Conservation (phyloP, 2,329 filamentous ascomycete species). For the Colletotrichum karsti region DNA sequence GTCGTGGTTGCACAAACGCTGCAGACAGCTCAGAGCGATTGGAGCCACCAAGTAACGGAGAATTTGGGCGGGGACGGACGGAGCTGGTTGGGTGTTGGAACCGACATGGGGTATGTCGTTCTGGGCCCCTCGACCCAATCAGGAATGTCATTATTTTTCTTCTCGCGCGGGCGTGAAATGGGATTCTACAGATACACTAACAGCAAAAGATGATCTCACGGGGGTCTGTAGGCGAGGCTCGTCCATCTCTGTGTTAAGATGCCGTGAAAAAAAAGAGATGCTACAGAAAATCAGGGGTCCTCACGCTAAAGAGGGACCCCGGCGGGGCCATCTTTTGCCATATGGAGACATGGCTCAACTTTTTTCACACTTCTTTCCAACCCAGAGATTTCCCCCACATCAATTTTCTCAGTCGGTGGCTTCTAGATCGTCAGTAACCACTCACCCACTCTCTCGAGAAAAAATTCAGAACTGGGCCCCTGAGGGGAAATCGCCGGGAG, state of each 20-base stretch:
- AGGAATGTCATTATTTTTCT: background rate
- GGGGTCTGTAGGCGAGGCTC: background rate
- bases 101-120: background rate
- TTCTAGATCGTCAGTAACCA: conserved; percentile 18
- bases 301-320: background rate
- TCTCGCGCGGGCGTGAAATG: background rate
- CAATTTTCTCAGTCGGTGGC: conserved; percentile 10
- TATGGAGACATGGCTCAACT: background rate
- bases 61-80: conserved; percentile 6
- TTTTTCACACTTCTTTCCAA: background rate
- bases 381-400: background rate
- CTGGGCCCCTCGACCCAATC: background rate
- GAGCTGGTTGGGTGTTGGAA: background rate
- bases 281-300: conserved; percentile 5
- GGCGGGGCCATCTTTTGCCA: background rate
- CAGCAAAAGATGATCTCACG: background rate
- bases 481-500: background rate
- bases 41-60: conserved; percentile 6
- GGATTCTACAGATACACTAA: background rate
- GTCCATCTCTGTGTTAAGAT: background rate
- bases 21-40: background rate
- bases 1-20: background rate
- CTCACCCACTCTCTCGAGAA: background rate
- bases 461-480: background rate
- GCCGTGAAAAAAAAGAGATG: background rate